phyloP scores from a whole-genome alignment of 2,329 filamentous ascomycete species.

The Gremmenia infestans region DNA sequence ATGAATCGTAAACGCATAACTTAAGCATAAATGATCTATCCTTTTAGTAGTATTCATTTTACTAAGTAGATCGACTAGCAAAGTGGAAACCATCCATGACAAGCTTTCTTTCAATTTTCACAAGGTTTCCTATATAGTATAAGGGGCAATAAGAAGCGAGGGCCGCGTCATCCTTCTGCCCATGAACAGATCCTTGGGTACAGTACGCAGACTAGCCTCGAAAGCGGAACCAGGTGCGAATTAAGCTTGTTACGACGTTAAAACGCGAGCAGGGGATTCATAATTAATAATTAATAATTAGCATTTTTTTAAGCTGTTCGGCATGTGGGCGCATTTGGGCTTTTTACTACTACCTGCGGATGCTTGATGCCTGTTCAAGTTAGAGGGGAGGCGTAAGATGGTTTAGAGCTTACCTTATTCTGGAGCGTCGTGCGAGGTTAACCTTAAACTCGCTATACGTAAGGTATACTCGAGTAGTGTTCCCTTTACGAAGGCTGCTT shows the following conservation, averaged over 20 bases:
- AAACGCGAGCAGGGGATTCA: background rate
- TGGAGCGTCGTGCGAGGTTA: no score
- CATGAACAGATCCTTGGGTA: no score
- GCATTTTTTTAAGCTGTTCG: background rate
- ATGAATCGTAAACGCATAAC: no score
- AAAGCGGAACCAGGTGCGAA: background rate
- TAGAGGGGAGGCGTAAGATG: no score
- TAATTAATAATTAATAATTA: background rate
- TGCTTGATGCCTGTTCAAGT: no score
- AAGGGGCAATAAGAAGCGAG: background rate
- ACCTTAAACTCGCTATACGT: no score
- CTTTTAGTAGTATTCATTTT: no score
- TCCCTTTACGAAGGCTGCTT: no score
- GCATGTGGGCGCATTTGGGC: background rate
- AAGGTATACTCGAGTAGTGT: no score
- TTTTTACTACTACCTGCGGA: background rate
- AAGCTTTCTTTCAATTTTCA: background rate
- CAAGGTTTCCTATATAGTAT: background rate
- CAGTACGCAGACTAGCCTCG: no score
- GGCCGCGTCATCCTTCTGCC: background rate
- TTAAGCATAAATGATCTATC: no score
- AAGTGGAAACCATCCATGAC: background rate
- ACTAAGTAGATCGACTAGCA: background rate
- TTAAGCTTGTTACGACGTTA: conserved; percentile 3
- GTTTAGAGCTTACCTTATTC: no score